These are phyloP conservation scores for Selaginella tamariscina DNA, from an alignment of 75 land plant genomes.

Conservation along the genomic window DNA sequence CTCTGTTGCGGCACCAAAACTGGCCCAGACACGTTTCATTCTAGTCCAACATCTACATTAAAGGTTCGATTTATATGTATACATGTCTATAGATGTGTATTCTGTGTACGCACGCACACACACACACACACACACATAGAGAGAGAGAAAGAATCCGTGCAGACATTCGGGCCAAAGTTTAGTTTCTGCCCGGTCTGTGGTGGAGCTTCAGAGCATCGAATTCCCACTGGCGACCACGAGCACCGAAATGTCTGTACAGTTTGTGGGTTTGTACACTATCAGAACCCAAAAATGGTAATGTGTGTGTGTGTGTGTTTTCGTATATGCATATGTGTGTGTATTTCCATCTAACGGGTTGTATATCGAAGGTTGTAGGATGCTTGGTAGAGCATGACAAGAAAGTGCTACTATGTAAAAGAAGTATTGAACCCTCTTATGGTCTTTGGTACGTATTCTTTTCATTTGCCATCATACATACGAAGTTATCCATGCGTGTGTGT, in stretches of 20 bases:
- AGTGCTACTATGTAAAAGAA: conserved; percentile 32
- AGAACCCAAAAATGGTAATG: conserved; percentile 90
- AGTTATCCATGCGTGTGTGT: background rate
- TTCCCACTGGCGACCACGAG: conserved; percentile 87
- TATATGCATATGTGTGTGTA: too few relatives aligned
- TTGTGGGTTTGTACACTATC: conserved; percentile 63
- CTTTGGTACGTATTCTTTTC: conserved; percentile 43
- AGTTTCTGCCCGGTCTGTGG: conserved; percentile 87
- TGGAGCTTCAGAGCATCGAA: conserved; percentile 48
- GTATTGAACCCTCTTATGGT: conserved; percentile 82
- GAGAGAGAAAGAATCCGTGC: too few relatives aligned
- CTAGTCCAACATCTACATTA: background rate
- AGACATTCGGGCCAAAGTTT: conserved; percentile 38
- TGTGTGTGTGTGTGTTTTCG: too few relatives aligned
- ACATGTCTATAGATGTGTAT: background rate
- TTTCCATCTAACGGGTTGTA: too few relatives aligned
- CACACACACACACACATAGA: too few relatives aligned
- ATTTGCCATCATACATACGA: background rate
- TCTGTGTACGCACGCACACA: background rate
- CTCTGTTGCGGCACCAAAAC: background rate
- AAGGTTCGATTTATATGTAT: background rate
- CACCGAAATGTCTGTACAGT: conserved; percentile 62
- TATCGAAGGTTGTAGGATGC: conserved; percentile 76
- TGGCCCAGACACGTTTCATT: background rate
- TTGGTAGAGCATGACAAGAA: conserved; percentile 63